Conservation (phyloP, 495 filamentous ascomycete genomes). For the Xylaria nigripes region DNA sequence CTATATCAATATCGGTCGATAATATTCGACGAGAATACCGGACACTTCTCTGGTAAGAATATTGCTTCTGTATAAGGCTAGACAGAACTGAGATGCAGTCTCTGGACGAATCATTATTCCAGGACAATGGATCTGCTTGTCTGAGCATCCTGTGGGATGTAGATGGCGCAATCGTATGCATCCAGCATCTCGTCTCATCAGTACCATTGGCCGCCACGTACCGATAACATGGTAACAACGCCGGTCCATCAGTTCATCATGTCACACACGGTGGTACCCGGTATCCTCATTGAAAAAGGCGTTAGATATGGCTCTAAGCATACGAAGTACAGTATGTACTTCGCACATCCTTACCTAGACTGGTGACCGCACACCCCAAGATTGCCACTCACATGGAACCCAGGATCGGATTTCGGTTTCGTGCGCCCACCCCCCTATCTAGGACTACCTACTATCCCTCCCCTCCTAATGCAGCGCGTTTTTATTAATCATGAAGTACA, state of each 20-base stretch:
- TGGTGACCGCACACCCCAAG: background rate
- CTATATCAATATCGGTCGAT: too few relatives aligned
- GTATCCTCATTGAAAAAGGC: too few relatives aligned
- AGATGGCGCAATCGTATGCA: background rate
- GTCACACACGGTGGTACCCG: too few relatives aligned
- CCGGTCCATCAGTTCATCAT: too few relatives aligned
- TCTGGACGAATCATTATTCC: background rate
- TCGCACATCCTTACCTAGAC: too few relatives aligned
- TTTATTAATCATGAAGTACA: too few relatives aligned
- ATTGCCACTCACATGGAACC: background rate
- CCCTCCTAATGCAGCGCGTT: background rate
- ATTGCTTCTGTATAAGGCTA: background rate
- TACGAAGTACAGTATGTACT: too few relatives aligned
- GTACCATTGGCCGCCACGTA: slow-evolving; percentile 6
- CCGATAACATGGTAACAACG: slow-evolving; percentile 5
- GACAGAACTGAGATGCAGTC: slow-evolving; percentile 1
- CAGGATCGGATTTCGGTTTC: slow-evolving; percentile 1
- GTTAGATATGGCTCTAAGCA: too few relatives aligned
- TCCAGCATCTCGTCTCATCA: background rate
- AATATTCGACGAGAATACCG: background rate
- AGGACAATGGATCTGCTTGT: background rate
- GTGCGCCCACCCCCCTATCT: background rate
- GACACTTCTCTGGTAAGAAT: background rate
- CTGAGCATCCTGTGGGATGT: slow-evolving; percentile 3
- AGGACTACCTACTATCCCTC: background rate